Conservation (phyloP, 1,284 basidiomycete species). For the Inonotus hispidus region DNA sequence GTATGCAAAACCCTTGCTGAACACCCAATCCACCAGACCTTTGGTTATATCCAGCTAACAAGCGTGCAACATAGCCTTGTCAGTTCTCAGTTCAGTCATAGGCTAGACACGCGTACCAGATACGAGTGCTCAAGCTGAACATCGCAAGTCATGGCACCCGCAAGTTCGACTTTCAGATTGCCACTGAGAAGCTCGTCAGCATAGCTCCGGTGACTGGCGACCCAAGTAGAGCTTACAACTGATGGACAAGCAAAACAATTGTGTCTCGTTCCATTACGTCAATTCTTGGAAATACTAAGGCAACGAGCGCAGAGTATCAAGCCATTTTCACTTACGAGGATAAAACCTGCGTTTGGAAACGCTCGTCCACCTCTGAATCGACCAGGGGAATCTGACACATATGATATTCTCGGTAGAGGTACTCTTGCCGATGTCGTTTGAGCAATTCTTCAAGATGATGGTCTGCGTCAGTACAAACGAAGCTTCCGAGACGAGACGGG, state of each 20-base stretch:
- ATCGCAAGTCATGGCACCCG: slow-evolving; percentile 67
- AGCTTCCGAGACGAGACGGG: not conserved
- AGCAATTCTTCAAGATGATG: slow-evolving; percentile 53
- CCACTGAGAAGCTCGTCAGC: slow-evolving; percentile 48
- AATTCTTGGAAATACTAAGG: slow-evolving; percentile 34
- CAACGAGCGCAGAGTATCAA: slow-evolving; percentile 12
- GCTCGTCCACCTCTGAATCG: slow-evolving; percentile 54
- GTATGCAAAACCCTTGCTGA: slow-evolving; percentile 58
- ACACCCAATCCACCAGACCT: slow-evolving; percentile 74
- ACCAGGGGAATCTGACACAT: slow-evolving; percentile 82
- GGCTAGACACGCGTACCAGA: slow-evolving; percentile 46
- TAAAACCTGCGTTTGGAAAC: slow-evolving; percentile 76
- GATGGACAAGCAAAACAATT: slow-evolving; percentile 81
- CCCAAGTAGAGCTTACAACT: slow-evolving; percentile 62
- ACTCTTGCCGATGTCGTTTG: slow-evolving; percentile 78
- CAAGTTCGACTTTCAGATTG: slow-evolving; percentile 76
- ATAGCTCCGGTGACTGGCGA: not conserved
- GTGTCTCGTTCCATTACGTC: slow-evolving; percentile 67
- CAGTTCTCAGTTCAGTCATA: not conserved
- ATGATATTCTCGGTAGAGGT: slow-evolving; percentile 64
- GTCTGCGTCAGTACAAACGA: not conserved
- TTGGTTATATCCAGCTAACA: slow-evolving; percentile 81
- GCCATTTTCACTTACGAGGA: slow-evolving; percentile 62
- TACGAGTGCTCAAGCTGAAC: slow-evolving; percentile 77
- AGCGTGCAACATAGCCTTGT: not conserved